Base-by-base conservation (phyloP, 1,284 basidiomycete species). In the Melampsora allii-populina region DNA sequence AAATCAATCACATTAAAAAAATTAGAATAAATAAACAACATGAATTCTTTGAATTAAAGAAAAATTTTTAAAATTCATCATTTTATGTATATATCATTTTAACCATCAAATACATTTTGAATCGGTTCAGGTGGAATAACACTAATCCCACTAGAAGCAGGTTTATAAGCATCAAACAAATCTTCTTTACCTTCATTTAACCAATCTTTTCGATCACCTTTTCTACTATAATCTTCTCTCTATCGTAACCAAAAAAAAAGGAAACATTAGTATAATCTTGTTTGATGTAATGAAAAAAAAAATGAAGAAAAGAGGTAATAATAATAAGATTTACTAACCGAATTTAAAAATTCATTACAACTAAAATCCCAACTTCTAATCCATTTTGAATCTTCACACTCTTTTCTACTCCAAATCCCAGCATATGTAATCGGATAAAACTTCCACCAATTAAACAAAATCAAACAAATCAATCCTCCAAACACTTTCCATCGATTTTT, bases 311-410 rank as follows among this genome's bases (percentile, higher is more conserved):
- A 31, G 19, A 31, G n/a, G 14, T 29, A 14, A 24, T 5, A 33
- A 45, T 21, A 4, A 29, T 2, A 29, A 29, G 29, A 29, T 29
- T 29, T 29, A 67, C 72, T 36, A 0, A 75, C 72, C 36, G 36
- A 59, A 19, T 75, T 48, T 19, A 56, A 64, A 12, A 63, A 63
- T n/a, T 78, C 89, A 75, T 79, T 90, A 88, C 94, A 98, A 72
- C 88, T 87, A 81, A 98, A 98, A 82, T 99, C 96, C 95, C 96
- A 98, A 1, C 88, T 89, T 83, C 89, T 91, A 69, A 94, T 79
- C 91, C 92, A 94, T 80, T 88, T 88, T 5, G 93, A 89, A 60
- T 84, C 85, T 76, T 87, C 83, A 80, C 95, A 98, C 76, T 90
- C 85, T 12, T 80, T 80, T 82, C 86, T 89, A 36, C 94, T 98